These are phyloP conservation scores for Hemileccinum rubropunctum DNA, from an alignment of 768 basidiomycete genomes.

Conservation along the genomic window DNA sequence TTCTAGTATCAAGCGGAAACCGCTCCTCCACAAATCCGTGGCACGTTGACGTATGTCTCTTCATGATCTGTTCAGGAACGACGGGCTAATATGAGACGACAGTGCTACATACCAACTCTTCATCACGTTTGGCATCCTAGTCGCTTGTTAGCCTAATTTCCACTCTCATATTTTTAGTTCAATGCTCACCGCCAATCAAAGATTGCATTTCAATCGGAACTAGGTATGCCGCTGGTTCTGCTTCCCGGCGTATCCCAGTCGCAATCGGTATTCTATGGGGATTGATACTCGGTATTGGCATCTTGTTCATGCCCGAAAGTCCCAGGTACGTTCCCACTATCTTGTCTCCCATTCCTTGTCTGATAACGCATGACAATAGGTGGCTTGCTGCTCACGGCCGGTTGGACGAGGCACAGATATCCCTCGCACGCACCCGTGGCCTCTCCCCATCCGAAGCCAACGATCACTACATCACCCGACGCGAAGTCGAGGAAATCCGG, in stretches of 20 bases:
- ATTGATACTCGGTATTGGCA: conserved; percentile 56
- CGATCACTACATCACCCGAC: conserved; percentile 40
- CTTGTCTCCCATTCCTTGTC: background rate
- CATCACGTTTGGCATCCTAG: conserved; percentile 69
- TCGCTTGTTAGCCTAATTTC: conserved; percentile 46
- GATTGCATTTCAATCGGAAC: conserved; percentile 72
- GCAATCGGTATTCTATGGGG: conserved; percentile 65
- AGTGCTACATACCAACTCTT: conserved; percentile 57
- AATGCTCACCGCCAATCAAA: conserved; percentile 14
- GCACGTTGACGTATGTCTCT: conserved; percentile 47
- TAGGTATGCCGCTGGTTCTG: conserved; percentile 42
- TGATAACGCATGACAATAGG: conserved; percentile 24
- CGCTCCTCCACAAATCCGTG: conserved; percentile 68
- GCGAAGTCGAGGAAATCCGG: conserved; percentile 56
- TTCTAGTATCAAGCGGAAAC: conserved; percentile 66
- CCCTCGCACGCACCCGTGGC: conserved; percentile 50
- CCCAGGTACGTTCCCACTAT: conserved; percentile 38
- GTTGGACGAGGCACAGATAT: conserved; percentile 45
- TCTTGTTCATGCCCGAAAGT: conserved; percentile 68
- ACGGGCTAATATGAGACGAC: background rate
- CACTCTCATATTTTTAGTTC: background rate
- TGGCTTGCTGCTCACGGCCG: conserved; percentile 56
- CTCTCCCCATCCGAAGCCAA: conserved; percentile 39
- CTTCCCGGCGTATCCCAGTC: conserved; percentile 62
- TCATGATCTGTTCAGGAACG: background rate